phyloP scores from a whole-genome alignment of 192 early-diverging fungal species.

The Gonapodya sp. region DNA sequence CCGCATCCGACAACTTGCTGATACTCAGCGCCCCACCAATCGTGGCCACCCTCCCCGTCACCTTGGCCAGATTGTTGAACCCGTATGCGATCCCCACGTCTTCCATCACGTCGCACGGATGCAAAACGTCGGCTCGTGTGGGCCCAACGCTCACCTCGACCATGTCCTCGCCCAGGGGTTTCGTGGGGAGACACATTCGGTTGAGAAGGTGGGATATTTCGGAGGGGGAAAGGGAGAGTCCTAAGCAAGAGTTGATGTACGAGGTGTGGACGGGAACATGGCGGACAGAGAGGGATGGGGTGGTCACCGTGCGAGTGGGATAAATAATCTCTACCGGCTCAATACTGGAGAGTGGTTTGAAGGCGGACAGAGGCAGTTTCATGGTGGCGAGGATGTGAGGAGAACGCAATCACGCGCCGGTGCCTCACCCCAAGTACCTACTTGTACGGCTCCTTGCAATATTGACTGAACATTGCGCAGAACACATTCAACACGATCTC shows the following conservation, averaged over 20 bases:
- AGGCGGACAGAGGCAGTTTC: neutral
- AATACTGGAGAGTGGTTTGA: conserved; percentile 37
- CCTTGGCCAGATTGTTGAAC: conserved; percentile 84
- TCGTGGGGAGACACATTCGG: conserved; percentile 80
- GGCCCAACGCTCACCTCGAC: conserved; percentile 72
- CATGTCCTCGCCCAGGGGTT: conserved; percentile 37
- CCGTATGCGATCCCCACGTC: conserved; percentile 95
- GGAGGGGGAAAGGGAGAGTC: conserved; percentile 50
- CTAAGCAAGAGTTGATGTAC: conserved; percentile 85
- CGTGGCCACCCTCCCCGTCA: conserved; percentile 68
- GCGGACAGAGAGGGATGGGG: conserved; percentile 64
- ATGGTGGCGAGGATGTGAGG: neutral
- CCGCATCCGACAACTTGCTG: conserved; percentile 84
- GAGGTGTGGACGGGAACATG: conserved; percentile 60
- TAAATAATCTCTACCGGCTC: conserved; percentile 87
- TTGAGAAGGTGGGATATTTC: conserved; percentile 67
- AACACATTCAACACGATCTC: conserved; percentile 89
- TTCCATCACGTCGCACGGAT: conserved; percentile 96
- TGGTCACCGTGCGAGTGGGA: conserved; percentile 63
- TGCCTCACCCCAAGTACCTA: conserved; percentile 29
- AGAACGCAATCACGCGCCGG: neutral
- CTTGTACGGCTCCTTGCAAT: conserved; percentile 85
- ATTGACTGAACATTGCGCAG: conserved; percentile 90
- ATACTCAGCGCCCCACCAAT: conserved; percentile 79
- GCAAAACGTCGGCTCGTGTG: conserved; percentile 90